Evolutionary conservation across 139 green algal species (phyloP).

Genomic region (Closterium sp.): DNA sequence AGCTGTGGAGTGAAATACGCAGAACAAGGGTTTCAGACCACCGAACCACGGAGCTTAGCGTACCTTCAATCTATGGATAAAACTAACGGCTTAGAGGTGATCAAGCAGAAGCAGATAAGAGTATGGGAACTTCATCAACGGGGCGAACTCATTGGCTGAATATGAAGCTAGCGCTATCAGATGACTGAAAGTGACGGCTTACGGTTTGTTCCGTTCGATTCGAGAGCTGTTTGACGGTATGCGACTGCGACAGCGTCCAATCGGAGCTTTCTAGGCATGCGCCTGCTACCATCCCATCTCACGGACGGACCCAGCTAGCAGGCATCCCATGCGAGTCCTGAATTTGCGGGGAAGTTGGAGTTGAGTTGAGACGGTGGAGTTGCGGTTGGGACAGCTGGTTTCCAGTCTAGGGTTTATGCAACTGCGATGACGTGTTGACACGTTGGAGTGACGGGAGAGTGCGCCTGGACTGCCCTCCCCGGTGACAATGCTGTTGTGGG

Average conservation of each 20-base stretch:
- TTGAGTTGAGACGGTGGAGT: not conserved
- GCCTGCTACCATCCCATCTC: no score
- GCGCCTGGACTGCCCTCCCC: not conserved
- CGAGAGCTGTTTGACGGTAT: not conserved
- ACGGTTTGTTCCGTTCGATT: not conserved
- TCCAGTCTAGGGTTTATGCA: not conserved
- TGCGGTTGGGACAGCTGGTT: not conserved
- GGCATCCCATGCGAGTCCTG: not conserved
- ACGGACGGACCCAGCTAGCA: not conserved
- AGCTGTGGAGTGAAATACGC: no score
- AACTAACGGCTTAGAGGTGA: no score
- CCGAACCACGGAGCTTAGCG: no score
- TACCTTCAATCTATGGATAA: no score
- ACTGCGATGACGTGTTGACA: not conserved
- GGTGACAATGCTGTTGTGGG: not conserved
- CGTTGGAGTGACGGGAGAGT: not conserved
- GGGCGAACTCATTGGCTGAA: not conserved
- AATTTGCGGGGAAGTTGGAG: not conserved
- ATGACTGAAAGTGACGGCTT: not conserved
- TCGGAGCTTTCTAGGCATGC: not conserved
- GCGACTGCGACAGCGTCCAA: not conserved
- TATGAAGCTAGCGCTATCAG: not conserved
- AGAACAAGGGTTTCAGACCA: not conserved
- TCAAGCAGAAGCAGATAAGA: not conserved
- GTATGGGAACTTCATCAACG: not conserved